Conservation (phyloP, 371 early-diverging fungal genomes). For the Mucor irregularis region DNA sequence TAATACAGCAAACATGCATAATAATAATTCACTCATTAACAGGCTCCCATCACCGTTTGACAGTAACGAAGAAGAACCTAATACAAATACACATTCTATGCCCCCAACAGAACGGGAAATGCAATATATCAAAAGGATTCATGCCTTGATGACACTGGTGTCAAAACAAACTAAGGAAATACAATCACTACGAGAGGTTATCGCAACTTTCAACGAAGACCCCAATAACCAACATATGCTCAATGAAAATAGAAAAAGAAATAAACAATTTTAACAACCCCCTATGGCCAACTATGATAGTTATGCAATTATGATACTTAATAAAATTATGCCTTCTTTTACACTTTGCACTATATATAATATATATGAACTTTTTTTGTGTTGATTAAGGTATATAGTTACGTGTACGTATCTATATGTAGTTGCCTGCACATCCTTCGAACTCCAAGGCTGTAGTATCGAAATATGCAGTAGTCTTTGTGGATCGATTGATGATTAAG, state of each 20-base stretch:
- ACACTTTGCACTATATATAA: too few relatives aligned
- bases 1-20: too few relatives aligned
- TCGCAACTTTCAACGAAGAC: constrained; percentile 12
- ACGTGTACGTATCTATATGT: too few relatives aligned
- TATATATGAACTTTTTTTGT: too few relatives aligned
- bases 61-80: not conserved
- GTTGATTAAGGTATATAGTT: too few relatives aligned
- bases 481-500: too few relatives aligned
- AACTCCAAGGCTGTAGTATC: too few relatives aligned
- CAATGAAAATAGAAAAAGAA: constrained; percentile 10
- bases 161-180: constrained; percentile 23
- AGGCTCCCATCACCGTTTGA: constrained; percentile 2
- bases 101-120: constrained; percentile 12
- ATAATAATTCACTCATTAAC: not conserved
- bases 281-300: too few relatives aligned
- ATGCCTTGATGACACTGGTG: constrained; percentile 20
- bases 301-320: too few relatives aligned
- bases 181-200: constrained; percentile 14
- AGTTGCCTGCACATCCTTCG: too few relatives aligned
- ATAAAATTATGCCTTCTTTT: too few relatives aligned
- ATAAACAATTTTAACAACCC: constrained; percentile 18
- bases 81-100: not conserved
- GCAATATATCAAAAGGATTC: constrained; percentile 23
- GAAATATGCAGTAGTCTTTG: too few relatives aligned
- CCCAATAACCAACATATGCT: not conserved